phyloP scores from a whole-genome alignment of 805 yeast genomes.

The Ogataea nitratoaversa region DNA sequence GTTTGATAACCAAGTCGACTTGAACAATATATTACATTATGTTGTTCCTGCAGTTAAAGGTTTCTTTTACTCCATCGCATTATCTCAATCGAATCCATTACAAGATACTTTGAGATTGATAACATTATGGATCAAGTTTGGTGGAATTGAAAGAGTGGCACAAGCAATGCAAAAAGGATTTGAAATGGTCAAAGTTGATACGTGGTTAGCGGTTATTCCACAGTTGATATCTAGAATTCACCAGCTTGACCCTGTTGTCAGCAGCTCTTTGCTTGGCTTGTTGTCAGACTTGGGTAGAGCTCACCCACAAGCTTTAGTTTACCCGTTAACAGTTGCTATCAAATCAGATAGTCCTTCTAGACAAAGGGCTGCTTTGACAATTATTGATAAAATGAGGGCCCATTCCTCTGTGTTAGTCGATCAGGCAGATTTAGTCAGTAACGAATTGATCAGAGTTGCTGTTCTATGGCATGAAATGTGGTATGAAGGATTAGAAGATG shows the following conservation, averaged over 20 bases:
- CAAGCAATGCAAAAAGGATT: conserved; percentile 89
- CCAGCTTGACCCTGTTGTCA: conserved; percentile 84
- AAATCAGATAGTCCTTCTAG: conserved; percentile 88
- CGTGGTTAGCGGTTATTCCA: conserved; percentile 94
- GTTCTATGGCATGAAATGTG: conserved; percentile 97
- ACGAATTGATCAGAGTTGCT: conserved; percentile 89
- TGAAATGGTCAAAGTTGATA: conserved; percentile 80
- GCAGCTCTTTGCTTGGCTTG: conserved; percentile 72
- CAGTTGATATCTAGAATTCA: conserved; percentile 95
- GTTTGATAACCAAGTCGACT: conserved; percentile 29
- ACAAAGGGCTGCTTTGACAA: conserved; percentile 85
- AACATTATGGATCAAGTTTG: conserved; percentile 94
- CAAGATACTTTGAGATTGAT: conserved; percentile 89
- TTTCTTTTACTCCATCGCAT: conserved; percentile 88
- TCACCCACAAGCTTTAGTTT: conserved; percentile 95
- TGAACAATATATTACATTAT: conserved; percentile 71
- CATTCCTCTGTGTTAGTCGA: conserved; percentile 83
- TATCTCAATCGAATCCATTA: conserved; percentile 79
- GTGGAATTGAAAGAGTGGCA: conserved; percentile 89
- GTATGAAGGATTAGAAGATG: conserved; percentile 97
- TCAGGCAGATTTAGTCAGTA: conserved; percentile 92
- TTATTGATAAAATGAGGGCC: conserved; percentile 85
- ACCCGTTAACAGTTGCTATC: conserved; percentile 93
- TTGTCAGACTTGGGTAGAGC: conserved; percentile 87
- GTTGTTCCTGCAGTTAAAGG: conserved; percentile 96